A percentile compares a stretch with the other conserved stretches of the same genome.
These are phyloP conservation scores for Xylariaceae sp. DNA, from an alignment of 2,329 filamentous ascomycete species.

Conservation along the genomic window DNA sequence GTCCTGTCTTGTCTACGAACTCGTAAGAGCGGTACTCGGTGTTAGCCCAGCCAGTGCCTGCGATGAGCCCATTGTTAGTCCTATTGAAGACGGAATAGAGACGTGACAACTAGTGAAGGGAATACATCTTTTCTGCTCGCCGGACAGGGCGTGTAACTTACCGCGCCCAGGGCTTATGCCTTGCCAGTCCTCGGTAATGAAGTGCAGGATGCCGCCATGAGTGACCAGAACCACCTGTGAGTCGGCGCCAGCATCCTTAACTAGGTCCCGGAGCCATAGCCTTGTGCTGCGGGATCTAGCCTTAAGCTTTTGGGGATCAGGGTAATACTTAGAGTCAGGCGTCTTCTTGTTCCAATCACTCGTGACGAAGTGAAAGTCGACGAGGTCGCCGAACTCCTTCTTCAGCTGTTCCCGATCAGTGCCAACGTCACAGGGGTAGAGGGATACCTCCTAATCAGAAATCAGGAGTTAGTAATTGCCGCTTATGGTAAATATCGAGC, in stretches of 20 bases:
- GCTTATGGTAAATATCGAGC: no score
- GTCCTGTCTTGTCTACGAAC: slow-evolving; percentile 61
- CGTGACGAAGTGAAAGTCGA: slow-evolving; percentile 68
- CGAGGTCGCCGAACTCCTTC: slow-evolving; percentile 64
- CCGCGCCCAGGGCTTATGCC: slow-evolving; percentile 56
- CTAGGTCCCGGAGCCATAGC: slow-evolving; percentile 59
- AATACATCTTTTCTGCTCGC: background rate
- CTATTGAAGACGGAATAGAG: background rate
- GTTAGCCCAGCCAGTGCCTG: slow-evolving; percentile 77
- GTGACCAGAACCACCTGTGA: slow-evolving; percentile 77
- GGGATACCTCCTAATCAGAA: slow-evolving; percentile 78
- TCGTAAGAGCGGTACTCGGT: slow-evolving; percentile 74
- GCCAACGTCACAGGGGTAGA: slow-evolving; percentile 79
- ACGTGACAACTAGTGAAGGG: background rate
- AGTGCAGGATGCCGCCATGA: slow-evolving; percentile 85
- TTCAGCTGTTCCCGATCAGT: slow-evolving; percentile 60
- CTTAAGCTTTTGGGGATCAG: slow-evolving; percentile 60
- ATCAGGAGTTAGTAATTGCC: no score
- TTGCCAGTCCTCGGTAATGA: slow-evolving; percentile 81
- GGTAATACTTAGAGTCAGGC: slow-evolving; percentile 52
- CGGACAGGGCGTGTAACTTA: slow-evolving; percentile 38
- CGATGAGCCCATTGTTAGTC: slow-evolving; percentile 6
- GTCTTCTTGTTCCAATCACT: slow-evolving; percentile 77
- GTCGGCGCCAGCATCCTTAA: slow-evolving; percentile 53
- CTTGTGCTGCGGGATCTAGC: slow-evolving; percentile 67